Evolutionary conservation across 2,329 filamentous ascomycete species (phyloP), one percentile per base, ranked within the genome.

Genomic region (Aspergillus melleus): DNA sequence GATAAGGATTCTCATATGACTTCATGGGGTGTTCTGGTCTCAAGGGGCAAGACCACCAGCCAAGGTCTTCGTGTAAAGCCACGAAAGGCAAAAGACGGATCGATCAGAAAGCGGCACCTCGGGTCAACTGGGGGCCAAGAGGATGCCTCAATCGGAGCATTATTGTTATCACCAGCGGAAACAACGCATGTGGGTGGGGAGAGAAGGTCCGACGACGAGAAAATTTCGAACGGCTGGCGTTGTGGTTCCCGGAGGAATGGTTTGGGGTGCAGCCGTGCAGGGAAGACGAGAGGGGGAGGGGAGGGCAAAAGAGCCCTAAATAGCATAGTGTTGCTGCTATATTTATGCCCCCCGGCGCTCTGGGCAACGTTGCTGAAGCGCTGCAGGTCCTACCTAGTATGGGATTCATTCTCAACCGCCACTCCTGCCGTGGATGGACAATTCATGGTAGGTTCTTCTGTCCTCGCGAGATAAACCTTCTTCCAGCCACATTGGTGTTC

Each of bases 201-300:
- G 26, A 29, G 50, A 16, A 20, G 36, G 30, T 54, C 20, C 14
- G 32, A 26, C 19, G 22, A 12, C 26, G 47, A 51, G 53, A 57
- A 61, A 36, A 36, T n/a, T 22, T 54, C 22, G 36, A 44, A 19
- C 30, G 52, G 22, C 22, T 36, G 39, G 19, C 8, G 51, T 53
- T 10, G 51, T 22, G 29, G 51, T 20, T 26, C 63, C 70, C 70
- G 64, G 66, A 64, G 64, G 55, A 67, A 66, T 72, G 70, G 72
- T 70, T 72, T 70, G 71, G 67, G 66, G 67, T 72, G 66, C 69
- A 72, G 70, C 66, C 66, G 62, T 62, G 66, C 46, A 54, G 57
- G 46, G 36, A 39, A 55, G 57, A 29, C 49, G 44, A 29, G 32
- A 60, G 58, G 59, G 61, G 61, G 55, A 54, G 53, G 49, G 54